These are phyloP conservation scores for Panicum hallii DNA, from an alignment of 202 grass and related monocot species.

Conservation along the genomic window DNA sequence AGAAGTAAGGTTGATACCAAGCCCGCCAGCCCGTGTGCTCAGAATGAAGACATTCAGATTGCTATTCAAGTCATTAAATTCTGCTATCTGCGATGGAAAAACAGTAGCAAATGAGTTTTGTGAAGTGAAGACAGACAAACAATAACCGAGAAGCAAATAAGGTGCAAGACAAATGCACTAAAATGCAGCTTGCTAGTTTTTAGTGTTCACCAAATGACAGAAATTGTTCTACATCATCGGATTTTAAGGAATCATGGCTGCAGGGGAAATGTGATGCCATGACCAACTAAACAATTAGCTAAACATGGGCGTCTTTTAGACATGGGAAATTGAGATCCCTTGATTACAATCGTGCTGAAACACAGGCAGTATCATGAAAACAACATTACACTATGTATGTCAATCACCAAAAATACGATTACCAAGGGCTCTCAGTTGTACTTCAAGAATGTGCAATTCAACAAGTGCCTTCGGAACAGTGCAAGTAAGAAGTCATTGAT, in stretches of 20 bases:
- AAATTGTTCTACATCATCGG: too few relatives aligned
- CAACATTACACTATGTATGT: background rate
- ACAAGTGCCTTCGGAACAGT: background rate
- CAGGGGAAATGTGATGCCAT: background rate
- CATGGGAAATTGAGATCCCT: background rate
- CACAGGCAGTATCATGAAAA: constrained; percentile 5
- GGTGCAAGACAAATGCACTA: background rate
- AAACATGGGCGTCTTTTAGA: background rate
- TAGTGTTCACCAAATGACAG: background rate
- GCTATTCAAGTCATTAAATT: constrained; percentile 85
- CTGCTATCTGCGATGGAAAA: constrained; percentile 71
- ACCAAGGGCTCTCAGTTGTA: background rate
- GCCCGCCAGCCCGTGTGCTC: constrained; percentile 90
- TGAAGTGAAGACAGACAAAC: background rate
- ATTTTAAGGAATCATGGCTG: background rate
- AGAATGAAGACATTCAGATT: constrained; percentile 79
- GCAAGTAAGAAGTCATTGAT: background rate
- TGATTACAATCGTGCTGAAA: background rate
- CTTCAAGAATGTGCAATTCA: background rate
- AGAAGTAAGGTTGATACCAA: constrained; percentile 97
- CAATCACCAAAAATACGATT: background rate
- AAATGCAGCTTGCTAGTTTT: background rate
- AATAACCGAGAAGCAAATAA: background rate
- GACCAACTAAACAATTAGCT: background rate
- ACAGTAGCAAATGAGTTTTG: background rate